Conservation (phyloP, 768 basidiomycete species). For the Pisolithus marmoratus region DNA sequence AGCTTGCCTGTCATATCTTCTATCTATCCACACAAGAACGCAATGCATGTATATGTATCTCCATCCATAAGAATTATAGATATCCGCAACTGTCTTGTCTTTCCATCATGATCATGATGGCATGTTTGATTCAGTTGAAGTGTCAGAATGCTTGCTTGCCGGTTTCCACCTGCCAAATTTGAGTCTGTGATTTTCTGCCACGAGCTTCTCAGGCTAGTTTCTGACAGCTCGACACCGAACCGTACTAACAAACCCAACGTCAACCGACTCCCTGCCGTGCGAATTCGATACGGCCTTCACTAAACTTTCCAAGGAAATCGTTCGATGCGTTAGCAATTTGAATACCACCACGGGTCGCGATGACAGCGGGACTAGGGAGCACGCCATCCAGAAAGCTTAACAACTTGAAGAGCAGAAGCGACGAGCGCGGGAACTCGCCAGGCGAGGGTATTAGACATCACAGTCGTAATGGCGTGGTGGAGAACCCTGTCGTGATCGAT, state of each 20-base stretch:
- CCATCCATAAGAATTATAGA: background rate
- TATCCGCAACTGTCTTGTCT: background rate
- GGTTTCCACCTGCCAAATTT: no score
- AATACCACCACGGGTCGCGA: background rate
- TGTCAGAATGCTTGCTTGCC: no score
- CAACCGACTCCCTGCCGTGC: no score
- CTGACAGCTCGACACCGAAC: no score
- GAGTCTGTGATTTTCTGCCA: no score
- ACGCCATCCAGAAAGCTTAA: background rate
- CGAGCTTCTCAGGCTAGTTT: no score
- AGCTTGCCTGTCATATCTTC: background rate
- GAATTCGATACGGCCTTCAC: no score
- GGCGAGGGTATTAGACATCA: background rate
- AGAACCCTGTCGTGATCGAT: background rate
- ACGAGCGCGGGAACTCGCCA: background rate
- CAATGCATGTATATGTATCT: conserved; percentile 2
- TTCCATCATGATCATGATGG: no score
- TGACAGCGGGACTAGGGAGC: background rate
- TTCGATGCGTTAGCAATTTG: background rate
- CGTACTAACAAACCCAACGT: no score
- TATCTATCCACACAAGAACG: background rate
- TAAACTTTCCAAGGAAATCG: no score
- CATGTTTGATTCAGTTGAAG: no score
- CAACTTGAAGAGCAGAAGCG: background rate
- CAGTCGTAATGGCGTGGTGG: background rate